Evolutionary conservation across 495 filamentous ascomycete genomes (phyloP), one percentile per base, ranked within the genome.

Genomic region (Tetracladium setigerum): DNA sequence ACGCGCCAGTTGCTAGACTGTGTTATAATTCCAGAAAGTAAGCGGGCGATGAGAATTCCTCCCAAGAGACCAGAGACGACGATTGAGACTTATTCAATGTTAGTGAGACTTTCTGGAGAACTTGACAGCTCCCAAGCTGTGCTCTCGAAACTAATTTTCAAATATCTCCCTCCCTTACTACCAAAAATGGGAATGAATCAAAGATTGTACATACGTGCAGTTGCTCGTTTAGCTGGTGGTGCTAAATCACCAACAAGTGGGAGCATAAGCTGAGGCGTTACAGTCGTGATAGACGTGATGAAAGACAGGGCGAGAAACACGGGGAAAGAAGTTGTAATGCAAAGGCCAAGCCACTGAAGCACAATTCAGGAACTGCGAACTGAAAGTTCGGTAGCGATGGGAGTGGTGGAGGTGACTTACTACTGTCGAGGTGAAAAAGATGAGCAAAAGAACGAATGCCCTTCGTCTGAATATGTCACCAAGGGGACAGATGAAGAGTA

Each of bases 231-330:
- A 18, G 78, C 63, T 3, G 77, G 71, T 0, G 87, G 87, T 0
- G 86, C 85, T 19, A 91, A 80, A 57, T 91, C 86, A 16, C 86
- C 86, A 4, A 90, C 86, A 0, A 94, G 67, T 0, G 87, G 87
- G 14, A 94, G 81, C 83, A 91, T 84, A 41, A 89, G 72, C 64
- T 92, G 86, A 0, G 87, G 87, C 10, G 87, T 91, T 4, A 94
- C 86, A 2, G 87, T 94, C 9, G 83, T 80, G n/a, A 86, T 54
- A 12, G 80, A 79, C 18, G 75, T 76, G 32, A 91, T 58, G 60
- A 83, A 90, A 13, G 81, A 86, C 45, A 91, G 66, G 10, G 69
- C 77, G 2, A 75, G 67, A 63, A 94, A 91, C 18, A 72, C 67
- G 1, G 66, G 50, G 55, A 87, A 86, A 1, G 70, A 75, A 9